Evolutionary conservation across 2,329 filamentous ascomycete species (phyloP), one percentile per base, ranked within the genome.

Genomic region (Triangularia verruculosa): DNA sequence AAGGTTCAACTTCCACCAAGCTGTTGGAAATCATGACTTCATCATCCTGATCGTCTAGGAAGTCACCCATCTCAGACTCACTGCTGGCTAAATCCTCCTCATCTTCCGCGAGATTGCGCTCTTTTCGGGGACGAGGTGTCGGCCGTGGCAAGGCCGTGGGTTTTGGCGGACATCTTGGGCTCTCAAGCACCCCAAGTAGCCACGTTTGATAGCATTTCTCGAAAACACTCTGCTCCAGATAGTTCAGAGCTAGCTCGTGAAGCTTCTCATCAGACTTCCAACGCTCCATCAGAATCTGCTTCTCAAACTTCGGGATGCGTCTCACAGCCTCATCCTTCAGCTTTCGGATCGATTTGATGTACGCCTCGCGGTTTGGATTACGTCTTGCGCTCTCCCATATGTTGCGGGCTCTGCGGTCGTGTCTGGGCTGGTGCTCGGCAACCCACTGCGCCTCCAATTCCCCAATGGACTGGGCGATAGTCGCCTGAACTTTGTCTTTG

Each of bases 221-320:
- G 34, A 85, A 82, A 0, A 97, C 76, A 3, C 82, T 92, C 4
- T 80, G 77, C 64, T 94, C 87, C 61, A 96, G 77, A 34, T 77
- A 51, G 8, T 39, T 82, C 11, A 77, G 75, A 57, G 87, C 86
- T 69, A 86, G 84, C 5, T 75, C 77, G 25, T 79, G 76, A 13
- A 95, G 72, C 13, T 87, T 80, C 1, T 74, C 70, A 22, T 78
- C 76, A 7, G 78, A 83, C 11, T 75, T 73, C 84, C 88, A 92
- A 28, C 79, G 72, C 15, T 82, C 76, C 0, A 73, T 69, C 22
- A 79, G 67, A 32, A 92, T 84, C 20, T 86, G 81, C 1, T 78
- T 70, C 9, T 80, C 80, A 15, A 87, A 74, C 55, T 82, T 86
- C n/a, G 73, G 72, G 28, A 94, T 78, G 9, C 89, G 86, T 1